A percentile compares a stretch with the other conserved stretches of the same genome.
phyloP scores from a whole-genome alignment of 225 moss, liverwort and hornwort genomes.

The Lunularia cruciata region DNA sequence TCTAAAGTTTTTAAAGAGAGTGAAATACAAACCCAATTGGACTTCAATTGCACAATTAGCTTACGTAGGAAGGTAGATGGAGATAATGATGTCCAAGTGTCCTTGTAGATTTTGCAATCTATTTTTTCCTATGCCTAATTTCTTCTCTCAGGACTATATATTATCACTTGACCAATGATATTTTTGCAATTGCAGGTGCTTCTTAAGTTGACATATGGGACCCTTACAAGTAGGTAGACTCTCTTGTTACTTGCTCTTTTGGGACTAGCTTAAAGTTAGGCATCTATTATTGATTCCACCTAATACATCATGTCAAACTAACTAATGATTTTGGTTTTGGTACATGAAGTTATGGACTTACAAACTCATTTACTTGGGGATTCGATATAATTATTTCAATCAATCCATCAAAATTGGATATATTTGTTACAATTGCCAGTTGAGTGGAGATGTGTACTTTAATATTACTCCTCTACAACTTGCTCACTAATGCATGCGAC shows the following conservation, averaged over 20 bases:
- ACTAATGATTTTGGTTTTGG: neutral
- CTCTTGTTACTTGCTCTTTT: neutral
- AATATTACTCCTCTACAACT: no score
- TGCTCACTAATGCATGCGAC: no score
- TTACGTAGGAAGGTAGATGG: no score
- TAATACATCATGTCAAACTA: no score
- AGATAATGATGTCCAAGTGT: neutral
- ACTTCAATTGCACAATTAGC: neutral
- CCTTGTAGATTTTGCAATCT: neutral
- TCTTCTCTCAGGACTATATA: slow-evolving; percentile 64
- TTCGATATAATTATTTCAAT: slow-evolving; percentile 88
- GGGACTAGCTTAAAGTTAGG: neutral
- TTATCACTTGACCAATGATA: slow-evolving; percentile 71
- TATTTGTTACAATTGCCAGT: slow-evolving; percentile 95
- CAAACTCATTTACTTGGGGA: slow-evolving; percentile 87
- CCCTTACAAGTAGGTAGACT: slow-evolving; percentile 59
- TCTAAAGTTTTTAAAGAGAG: neutral
- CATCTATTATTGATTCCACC: no score
- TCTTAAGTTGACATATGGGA: slow-evolving; percentile 95
- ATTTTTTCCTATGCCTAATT: neutral
- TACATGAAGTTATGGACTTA: slow-evolving; percentile 74
- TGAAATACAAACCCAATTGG: neutral
- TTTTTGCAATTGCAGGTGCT: slow-evolving; percentile 89
- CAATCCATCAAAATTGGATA: slow-evolving; percentile 84
- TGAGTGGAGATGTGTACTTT: no score